phyloP scores from a whole-genome alignment of 768 basidiomycete genomes.

The Rhizopogon vinicolor region DNA sequence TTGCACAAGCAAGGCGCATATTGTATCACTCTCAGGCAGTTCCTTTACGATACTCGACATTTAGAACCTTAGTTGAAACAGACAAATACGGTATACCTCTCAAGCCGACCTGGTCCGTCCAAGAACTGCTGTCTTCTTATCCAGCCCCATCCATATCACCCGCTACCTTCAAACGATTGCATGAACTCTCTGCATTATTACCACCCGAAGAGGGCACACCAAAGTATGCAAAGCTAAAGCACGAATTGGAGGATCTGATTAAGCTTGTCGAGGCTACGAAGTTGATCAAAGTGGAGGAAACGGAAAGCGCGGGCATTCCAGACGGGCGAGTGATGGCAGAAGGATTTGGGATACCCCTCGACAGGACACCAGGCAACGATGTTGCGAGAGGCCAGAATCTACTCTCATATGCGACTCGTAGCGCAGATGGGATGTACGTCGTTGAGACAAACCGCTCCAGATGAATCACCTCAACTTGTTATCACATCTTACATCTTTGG shows the following conservation, averaged over 20 bases:
- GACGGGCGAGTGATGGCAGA: constrained; percentile 41
- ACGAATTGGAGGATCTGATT: constrained; percentile 66
- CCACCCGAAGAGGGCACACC: constrained; percentile 57
- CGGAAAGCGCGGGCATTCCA: constrained; percentile 24
- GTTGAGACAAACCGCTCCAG: constrained; percentile 43
- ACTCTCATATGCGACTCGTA: constrained; percentile 47
- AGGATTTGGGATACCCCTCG: constrained; percentile 30
- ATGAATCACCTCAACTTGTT: constrained; percentile 4
- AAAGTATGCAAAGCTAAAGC: constrained; percentile 46
- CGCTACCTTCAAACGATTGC: constrained; percentile 55
- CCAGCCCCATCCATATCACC: constrained; percentile 59
- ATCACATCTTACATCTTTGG: no score
- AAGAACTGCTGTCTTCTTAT: constrained; percentile 72
- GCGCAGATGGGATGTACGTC: constrained; percentile 49
- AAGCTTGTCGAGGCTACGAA: constrained; percentile 80
- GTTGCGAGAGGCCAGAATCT: constrained; percentile 39
- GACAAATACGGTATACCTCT: constrained; percentile 64
- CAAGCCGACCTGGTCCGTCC: constrained; percentile 76
- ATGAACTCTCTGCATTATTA: constrained; percentile 67
- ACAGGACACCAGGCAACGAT: constrained; percentile 8
- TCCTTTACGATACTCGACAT: constrained; percentile 1
- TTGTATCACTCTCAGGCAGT: neutral
- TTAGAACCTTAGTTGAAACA: constrained; percentile 21
- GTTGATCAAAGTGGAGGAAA: constrained; percentile 41
- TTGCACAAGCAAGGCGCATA: neutral